A percentile compares a stretch with the other conserved stretches of the same genome.
Conservation (phyloP, 2,329 filamentous ascomycete species). For the Teratosphaeriaceae sp. region DNA sequence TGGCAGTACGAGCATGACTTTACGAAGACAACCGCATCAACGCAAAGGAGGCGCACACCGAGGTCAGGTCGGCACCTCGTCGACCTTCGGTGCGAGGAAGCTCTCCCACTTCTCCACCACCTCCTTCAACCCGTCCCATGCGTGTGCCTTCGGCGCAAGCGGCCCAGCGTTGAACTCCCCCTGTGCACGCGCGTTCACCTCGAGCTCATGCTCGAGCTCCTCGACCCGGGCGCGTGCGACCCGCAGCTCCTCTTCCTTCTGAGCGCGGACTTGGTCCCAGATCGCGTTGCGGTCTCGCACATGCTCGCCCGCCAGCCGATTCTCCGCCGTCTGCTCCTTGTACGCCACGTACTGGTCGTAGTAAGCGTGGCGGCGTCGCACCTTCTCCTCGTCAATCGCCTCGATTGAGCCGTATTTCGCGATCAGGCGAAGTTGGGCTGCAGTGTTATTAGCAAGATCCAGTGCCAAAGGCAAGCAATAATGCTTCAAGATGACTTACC, state of each 20-base stretch:
- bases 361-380: neutral
- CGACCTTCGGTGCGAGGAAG: neutral
- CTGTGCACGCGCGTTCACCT: neutral
- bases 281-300: neutral
- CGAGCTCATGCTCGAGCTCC: neutral
- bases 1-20: no score
- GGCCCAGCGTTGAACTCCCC: constrained; percentile 3
- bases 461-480: no score
- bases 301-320: neutral
- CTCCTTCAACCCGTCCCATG: no score
- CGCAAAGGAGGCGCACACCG: no score
- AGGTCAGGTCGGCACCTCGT: neutral
- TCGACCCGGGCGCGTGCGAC: neutral
- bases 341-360: neutral
- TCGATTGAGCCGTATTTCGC: neutral
- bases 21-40: no score
- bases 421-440: no score
- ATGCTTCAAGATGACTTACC: no score
- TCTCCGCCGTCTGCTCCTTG: neutral
- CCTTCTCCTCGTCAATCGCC: constrained; percentile 2
- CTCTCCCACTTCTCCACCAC: neutral
- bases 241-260: no score
- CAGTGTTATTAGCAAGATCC: no score
- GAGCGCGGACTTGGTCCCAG: no score
- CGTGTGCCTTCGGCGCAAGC: no score